Percentiles rank a stretch among this genome's conserved stretches.
Evolutionary conservation across 2,329 filamentous ascomycete species (phyloP).

Genomic region (Laburnicola sp.): DNA sequence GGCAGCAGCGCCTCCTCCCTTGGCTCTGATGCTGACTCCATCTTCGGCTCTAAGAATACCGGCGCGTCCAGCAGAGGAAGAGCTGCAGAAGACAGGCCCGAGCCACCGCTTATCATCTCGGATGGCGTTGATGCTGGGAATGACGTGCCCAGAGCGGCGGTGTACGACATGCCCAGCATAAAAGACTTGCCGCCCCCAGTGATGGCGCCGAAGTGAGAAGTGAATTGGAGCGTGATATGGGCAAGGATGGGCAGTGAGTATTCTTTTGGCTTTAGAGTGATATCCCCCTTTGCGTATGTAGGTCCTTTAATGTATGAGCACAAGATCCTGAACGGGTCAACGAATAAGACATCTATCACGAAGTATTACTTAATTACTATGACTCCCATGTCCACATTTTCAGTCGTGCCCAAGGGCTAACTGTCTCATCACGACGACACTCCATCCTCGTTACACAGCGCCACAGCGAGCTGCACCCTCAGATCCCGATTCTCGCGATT

Average conservation of each 20-base stretch:
- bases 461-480: slow-evolving; percentile 32
- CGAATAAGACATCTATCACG: slow-evolving; percentile 36
- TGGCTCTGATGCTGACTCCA: slow-evolving; percentile 34
- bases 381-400: too few species aligned
- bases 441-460: slow-evolving; percentile 20
- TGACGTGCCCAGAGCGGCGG: slow-evolving; percentile 24
- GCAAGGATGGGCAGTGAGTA: background rate
- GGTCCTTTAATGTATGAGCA: slow-evolving; percentile 5
- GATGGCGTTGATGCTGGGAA: slow-evolving; percentile 25
- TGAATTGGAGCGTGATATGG: background rate
- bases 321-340: too few species aligned
- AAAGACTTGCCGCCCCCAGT: slow-evolving; percentile 42
- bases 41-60: slow-evolving; percentile 27
- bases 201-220: slow-evolving; percentile 13
- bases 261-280: slow-evolving; percentile 12
- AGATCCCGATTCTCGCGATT: slow-evolving; percentile 30
- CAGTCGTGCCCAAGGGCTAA: too few species aligned
- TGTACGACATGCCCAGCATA: slow-evolving; percentile 43
- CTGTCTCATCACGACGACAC: background rate
- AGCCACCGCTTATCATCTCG: slow-evolving; percentile 36
- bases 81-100: slow-evolving; percentile 12
- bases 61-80: slow-evolving; percentile 9
- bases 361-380: too few species aligned
- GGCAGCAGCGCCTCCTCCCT: slow-evolving; percentile 36
- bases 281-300: slow-evolving; percentile 12